These are phyloP conservation scores for Spergularia bocconei DNA, from an alignment of 148 eudicot species.

Conservation along the genomic window DNA sequence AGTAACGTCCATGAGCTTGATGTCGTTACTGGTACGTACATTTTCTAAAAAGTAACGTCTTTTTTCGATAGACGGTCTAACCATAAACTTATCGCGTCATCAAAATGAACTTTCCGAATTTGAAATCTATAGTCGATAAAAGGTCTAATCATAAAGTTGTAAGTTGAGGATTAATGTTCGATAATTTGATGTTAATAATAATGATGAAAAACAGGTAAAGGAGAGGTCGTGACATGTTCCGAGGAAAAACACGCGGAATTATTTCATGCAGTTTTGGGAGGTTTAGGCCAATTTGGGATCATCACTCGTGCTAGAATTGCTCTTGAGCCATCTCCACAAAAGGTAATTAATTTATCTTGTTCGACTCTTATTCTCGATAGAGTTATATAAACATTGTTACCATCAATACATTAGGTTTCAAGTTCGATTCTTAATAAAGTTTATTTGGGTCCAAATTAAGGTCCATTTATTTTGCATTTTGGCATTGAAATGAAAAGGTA, in stretches of 20 bases:
- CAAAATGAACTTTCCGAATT: background rate
- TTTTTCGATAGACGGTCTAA: background rate
- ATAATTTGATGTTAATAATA: no score
- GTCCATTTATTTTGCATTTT: background rate
- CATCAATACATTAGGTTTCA: no score
- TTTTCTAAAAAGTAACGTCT: background rate
- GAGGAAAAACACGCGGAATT: conserved; percentile 53
- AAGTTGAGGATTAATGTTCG: no score
- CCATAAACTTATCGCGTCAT: background rate
- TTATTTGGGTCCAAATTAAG: background rate
- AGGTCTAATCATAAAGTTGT: no score
- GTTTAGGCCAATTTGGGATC: conserved; percentile 92
- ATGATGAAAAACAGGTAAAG: conserved; percentile 49
- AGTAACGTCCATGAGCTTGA: conserved; percentile 71
- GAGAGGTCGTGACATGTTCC: conserved; percentile 69
- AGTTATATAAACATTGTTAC: no score
- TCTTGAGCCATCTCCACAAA: conserved; percentile 80
- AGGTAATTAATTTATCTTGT: conserved; percentile 46
- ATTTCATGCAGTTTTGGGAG: conserved; percentile 80
- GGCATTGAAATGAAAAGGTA: no score
- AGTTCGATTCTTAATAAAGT: background rate
- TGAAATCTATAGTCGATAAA: no score
- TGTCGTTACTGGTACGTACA: conserved; percentile 71
- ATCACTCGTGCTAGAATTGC: conserved; percentile 88
- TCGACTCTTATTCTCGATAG: no score